phyloP scores from a whole-genome alignment of 495 filamentous ascomycete species.

The Xylaria acuta region DNA sequence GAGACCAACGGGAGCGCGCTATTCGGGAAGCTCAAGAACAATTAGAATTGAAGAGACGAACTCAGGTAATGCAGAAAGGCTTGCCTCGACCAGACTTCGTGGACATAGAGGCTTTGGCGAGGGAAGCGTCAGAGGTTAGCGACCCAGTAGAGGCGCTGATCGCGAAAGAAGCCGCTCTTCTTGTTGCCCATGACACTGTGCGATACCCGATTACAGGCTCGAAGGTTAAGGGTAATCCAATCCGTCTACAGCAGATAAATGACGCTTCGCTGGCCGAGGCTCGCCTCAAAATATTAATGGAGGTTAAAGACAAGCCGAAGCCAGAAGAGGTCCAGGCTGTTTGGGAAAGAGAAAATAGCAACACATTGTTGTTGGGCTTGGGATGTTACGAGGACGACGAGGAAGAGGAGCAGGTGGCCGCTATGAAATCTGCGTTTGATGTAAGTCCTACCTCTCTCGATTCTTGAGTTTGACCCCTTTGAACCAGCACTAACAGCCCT shows the following conservation, averaged over 20 bases:
- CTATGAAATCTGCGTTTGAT: conserved; percentile 69
- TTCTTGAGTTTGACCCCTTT: background rate
- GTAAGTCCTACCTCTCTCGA: conserved; percentile 50
- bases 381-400: conserved; percentile 77
- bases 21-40: conserved; percentile 72
- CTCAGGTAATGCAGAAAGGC: conserved; percentile 84
- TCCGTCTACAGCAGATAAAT: conserved; percentile 68
- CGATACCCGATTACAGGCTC: conserved; percentile 73
- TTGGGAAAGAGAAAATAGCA: conserved; percentile 70
- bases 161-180: conserved; percentile 73
- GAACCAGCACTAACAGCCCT: conserved; percentile 44
- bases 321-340: conserved; percentile 68
- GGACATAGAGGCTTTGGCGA: conserved; percentile 71
- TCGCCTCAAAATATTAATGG: conserved; percentile 74
- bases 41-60: conserved; percentile 81
- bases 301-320: conserved; percentile 65
- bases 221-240: conserved; percentile 65
- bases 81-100: conserved; percentile 79
- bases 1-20: conserved; percentile 74
- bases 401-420: conserved; percentile 65
- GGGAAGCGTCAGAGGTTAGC: conserved; percentile 55
- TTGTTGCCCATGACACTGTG: conserved; percentile 82
- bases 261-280: conserved; percentile 76
- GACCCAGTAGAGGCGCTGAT: conserved; percentile 61
- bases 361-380: conserved; percentile 71